These are phyloP conservation scores for Penicillium sp. DNA, from an alignment of 2,329 filamentous ascomycete genomes.

Conservation along the genomic window DNA sequence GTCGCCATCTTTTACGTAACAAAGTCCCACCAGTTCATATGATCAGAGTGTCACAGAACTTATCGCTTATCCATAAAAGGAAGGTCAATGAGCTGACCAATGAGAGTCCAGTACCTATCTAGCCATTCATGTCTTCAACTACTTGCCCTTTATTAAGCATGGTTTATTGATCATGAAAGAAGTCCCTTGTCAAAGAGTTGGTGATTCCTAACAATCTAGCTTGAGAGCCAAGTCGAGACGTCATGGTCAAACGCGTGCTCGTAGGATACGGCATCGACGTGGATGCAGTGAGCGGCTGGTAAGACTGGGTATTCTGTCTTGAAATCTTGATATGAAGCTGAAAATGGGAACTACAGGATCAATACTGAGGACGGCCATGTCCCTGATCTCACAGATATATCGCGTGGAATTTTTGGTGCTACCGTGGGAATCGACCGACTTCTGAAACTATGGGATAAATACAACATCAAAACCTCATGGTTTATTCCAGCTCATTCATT, in stretches of 20 bases:
- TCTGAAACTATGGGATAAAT: constrained; percentile 10
- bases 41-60: background rate
- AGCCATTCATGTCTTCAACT: background rate
- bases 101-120: background rate
- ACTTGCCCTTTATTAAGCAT: background rate
- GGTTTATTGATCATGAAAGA: background rate
- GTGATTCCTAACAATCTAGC: background rate
- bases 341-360: background rate
- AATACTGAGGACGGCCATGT: constrained; percentile 9
- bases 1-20: background rate
- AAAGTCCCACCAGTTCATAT: background rate
- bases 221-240: background rate
- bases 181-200: background rate
- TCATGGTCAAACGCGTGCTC: constrained; percentile 10
- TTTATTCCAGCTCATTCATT: constrained; percentile 15
- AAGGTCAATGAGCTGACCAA: constrained; percentile 10
- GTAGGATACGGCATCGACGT: constrained; percentile 15
- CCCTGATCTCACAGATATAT: constrained; percentile 10
- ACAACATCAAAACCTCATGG: constrained; percentile 13
- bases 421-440: constrained; percentile 16
- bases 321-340: background rate
- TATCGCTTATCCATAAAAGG: constrained; percentile 4
- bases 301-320: background rate
- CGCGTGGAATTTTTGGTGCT: constrained; percentile 15
- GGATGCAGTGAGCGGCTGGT: constrained; percentile 18